These are phyloP conservation scores for Ophiostoma montium DNA, from an alignment of 2,329 filamentous ascomycete genomes.

Conservation along the genomic window DNA sequence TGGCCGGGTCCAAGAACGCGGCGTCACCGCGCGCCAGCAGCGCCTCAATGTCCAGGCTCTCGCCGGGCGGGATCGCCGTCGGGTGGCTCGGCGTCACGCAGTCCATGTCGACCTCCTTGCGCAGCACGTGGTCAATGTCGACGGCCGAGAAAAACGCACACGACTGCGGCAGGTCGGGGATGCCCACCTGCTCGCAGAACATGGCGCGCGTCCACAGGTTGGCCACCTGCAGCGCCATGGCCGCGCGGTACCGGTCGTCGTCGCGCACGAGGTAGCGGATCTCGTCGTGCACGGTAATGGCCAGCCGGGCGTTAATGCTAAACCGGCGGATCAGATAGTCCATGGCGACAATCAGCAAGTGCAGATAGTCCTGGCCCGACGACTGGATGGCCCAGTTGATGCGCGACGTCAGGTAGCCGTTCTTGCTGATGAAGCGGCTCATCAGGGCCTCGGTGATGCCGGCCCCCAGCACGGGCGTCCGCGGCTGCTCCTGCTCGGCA, in stretches of 20 bases:
- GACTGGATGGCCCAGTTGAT: conserved; percentile 99
- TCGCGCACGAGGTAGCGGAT: conserved; percentile 85
- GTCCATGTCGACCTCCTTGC: conserved; percentile 97
- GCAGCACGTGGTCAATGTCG: conserved; percentile 87
- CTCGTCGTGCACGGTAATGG: conserved; percentile 94
- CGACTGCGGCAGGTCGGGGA: conserved; percentile 82
- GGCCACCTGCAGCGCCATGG: conserved; percentile 83
- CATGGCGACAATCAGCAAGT: conserved; percentile 87
- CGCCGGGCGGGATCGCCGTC: conserved; percentile 64
- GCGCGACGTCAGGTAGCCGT: conserved; percentile 84
- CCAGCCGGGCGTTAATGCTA: conserved; percentile 69
- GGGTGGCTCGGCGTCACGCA: conserved; percentile 84
- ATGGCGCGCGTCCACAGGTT: conserved; percentile 96
- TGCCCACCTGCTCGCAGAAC: conserved; percentile 94
- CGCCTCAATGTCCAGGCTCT: conserved; percentile 70
- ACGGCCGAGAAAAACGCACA: conserved; percentile 94
- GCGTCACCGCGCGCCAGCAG: conserved; percentile 58
- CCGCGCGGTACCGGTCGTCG: conserved; percentile 73
- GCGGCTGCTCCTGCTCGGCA: conserved; percentile 80
- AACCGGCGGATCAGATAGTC: conserved; percentile 80
- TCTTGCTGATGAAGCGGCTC: conserved; percentile 72
- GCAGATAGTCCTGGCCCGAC: conserved; percentile 91
- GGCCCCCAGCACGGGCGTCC: conserved; percentile 83
- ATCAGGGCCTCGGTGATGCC: conserved; percentile 94
- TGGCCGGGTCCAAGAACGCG: conserved; percentile 54